Evolutionary conservation across 2,329 filamentous ascomycete species (phyloP), one percentile per base, ranked within the genome.

Genomic region (Diaporthe nobilis): DNA sequence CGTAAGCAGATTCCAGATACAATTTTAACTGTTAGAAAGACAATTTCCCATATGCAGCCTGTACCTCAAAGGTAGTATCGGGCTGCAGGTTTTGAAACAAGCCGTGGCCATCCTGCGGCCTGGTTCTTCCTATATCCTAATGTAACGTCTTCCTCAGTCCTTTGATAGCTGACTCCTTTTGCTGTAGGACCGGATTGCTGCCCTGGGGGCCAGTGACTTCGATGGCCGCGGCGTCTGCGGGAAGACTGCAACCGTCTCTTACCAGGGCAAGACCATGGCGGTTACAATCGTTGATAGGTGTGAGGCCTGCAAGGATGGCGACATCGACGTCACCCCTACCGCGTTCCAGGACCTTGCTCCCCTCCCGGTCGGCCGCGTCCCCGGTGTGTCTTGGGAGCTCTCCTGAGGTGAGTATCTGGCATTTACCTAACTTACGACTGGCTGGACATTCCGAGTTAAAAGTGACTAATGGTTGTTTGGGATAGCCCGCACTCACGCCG

Each of bases 351-450:
- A 65, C 4, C 42, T 65, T 47, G 42, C 60, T 31, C 39, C 39
- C 10, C 25, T 65, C 25, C 13, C 25, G 25, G 60, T 28, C 25
- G 60, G 60, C 15, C 42, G 60, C 25, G 15, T 65, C 5, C 60
- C 60, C 17, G 60, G 60, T 22, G 60, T 65, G 25, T 47, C 60
- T 47, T 65, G 42, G 60, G 42, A 10, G 8, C 60, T 65, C 25
- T 28, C 60, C 15, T 65, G 2, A 31, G 60, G 60, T 61, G 22
- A 20, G 58, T 28, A 9, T 31, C 8, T 47, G 1, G 25, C 28
- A 0, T 47, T 65, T 20, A 20, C 13, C 9, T 34, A 1, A 12
- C 1, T 22, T 7, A 31, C 15, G 17, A 22, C 8, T 7, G 25
- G 4, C 17, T 31, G 1, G 3, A 1, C 17, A 3, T 47, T 20